These are phyloP conservation scores for Fraxinus xanthoxyloides DNA, from an alignment of 305 asterid species.

Conservation along the genomic window DNA sequence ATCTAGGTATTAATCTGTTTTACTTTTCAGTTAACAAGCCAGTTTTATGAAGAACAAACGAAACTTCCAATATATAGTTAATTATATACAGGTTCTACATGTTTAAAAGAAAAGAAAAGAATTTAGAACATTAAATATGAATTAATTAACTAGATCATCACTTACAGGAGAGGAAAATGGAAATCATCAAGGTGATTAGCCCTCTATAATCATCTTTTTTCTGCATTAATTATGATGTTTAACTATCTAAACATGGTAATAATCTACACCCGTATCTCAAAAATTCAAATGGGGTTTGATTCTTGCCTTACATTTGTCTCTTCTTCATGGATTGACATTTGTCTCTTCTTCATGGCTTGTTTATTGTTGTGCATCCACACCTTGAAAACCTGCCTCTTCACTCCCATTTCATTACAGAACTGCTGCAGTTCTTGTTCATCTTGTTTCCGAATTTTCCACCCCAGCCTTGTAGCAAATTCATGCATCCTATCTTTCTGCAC, in stretches of 20 bases:
- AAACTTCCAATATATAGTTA: no score
- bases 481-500: slow-evolving; percentile 68
- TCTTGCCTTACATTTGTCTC: slow-evolving; percentile 7
- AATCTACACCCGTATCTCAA: background rate
- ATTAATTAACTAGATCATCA: background rate
- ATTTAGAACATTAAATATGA: background rate
- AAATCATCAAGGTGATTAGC: background rate
- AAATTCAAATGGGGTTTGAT: background rate
- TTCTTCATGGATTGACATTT: background rate
- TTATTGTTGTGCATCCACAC: slow-evolving; percentile 91
- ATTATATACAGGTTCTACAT: background rate
- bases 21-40: background rate
- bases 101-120: background rate
- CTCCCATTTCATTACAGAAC: slow-evolving; percentile 57
- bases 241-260: background rate
- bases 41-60: background rate
- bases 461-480: slow-evolving; percentile 64
- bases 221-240: slow-evolving; percentile 22
- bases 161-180: background rate
- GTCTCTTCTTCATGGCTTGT: slow-evolving; percentile 62
- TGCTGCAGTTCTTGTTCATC: slow-evolving; percentile 54
- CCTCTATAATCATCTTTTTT: background rate
- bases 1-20: background rate
- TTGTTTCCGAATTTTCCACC: slow-evolving; percentile 73
- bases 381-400: slow-evolving; percentile 67